phyloP scores from a whole-genome alignment of 345 rosid species.

The Eucalyptus erythrocorys region DNA sequence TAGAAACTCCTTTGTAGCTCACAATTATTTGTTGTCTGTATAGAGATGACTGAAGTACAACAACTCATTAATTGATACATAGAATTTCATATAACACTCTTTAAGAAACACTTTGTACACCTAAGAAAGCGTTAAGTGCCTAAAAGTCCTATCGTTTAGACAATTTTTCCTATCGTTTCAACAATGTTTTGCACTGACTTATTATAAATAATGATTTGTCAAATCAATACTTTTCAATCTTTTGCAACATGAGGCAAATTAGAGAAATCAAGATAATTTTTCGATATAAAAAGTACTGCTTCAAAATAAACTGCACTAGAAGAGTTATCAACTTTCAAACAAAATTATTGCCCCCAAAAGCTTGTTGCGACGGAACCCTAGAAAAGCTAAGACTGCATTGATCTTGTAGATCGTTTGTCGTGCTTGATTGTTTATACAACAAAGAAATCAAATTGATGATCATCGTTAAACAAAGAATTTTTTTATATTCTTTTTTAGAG shows the following conservation, averaged over 20 bases:
- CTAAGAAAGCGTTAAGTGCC: not conserved
- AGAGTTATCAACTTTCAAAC: not conserved
- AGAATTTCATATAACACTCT: not conserved
- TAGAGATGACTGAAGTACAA: not conserved
- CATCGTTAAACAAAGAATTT: too few species aligned
- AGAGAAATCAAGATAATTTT: not conserved
- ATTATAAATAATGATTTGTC: not conserved
- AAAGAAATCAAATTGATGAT: not conserved
- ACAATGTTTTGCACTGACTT: not conserved
- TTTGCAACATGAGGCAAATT: not conserved
- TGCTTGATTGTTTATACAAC: not conserved
- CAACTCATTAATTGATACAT: not conserved
- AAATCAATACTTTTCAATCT: not conserved
- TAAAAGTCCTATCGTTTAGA: not conserved
- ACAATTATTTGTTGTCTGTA: not conserved
- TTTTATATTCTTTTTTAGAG: not conserved
- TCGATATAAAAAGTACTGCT: not conserved
- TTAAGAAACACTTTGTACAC: not conserved
- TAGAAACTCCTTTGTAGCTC: not conserved
- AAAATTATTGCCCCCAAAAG: not conserved
- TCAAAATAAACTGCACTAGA: not conserved
- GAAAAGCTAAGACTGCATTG: not conserved
- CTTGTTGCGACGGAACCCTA: not conserved
- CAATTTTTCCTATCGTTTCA: not conserved
- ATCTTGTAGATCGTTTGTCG: not conserved